Conservation (phyloP, 2,329 filamentous ascomycete species). For the Drechslerella stenobrocha region DNA sequence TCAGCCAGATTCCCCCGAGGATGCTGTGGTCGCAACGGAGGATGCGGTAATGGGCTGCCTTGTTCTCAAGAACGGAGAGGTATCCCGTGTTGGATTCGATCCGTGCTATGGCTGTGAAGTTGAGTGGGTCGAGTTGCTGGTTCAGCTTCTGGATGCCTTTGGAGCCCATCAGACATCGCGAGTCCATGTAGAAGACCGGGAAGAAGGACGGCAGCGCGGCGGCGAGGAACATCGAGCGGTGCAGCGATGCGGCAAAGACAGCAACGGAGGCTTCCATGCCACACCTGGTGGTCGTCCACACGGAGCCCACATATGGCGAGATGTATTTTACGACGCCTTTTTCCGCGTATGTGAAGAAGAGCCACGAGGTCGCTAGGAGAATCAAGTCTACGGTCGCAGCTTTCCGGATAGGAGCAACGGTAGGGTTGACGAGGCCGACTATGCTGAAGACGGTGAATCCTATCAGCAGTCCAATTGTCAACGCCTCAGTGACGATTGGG, state of each 20-base stretch:
- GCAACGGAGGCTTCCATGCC: slow-evolving; percentile 42
- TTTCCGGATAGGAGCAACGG: slow-evolving; percentile 22
- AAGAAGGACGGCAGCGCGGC: slow-evolving; percentile 72
- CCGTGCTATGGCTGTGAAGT: slow-evolving; percentile 77
- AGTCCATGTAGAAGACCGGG: slow-evolving; percentile 72
- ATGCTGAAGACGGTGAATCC: slow-evolving; percentile 35
- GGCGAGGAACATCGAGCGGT: slow-evolving; percentile 70
- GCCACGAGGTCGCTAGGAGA: slow-evolving; percentile 26
- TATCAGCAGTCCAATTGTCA: slow-evolving; percentile 27
- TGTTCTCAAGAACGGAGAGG: slow-evolving; percentile 81
- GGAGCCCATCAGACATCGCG: slow-evolving; percentile 56
- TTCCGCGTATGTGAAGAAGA: slow-evolving; percentile 33
- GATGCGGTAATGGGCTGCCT: slow-evolving; percentile 71
- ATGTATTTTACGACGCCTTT: slow-evolving; percentile 9
- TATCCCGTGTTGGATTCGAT: slow-evolving; percentile 89
- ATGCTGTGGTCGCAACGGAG: slow-evolving; percentile 94
- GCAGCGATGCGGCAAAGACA: slow-evolving; percentile 56
- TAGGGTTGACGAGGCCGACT: slow-evolving; percentile 21
- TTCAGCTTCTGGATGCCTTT: slow-evolving; percentile 61
- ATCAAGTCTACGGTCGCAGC: slow-evolving; percentile 22
- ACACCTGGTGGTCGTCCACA: slow-evolving; percentile 42
- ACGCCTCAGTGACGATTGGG: slow-evolving; percentile 71
- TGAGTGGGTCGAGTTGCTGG: slow-evolving; percentile 65
- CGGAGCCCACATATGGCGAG: slow-evolving; percentile 23
- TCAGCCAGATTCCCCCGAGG: slow-evolving; percentile 86